Evolutionary conservation across 305 asterid genomes (phyloP), one percentile per base, ranked within the genome.

Genomic region (Coffea humblotiana): DNA sequence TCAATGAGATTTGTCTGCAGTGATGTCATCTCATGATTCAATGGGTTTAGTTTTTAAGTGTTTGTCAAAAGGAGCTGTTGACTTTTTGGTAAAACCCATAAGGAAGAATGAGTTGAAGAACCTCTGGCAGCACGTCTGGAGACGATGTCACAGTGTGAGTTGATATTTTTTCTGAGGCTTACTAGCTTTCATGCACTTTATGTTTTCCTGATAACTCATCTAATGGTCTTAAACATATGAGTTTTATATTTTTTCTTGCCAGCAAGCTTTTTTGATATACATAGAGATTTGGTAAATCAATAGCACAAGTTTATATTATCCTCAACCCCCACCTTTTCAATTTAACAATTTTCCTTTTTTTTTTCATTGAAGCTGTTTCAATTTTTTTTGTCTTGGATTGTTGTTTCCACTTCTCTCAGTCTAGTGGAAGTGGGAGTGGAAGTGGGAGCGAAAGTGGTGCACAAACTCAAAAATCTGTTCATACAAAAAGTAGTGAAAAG

Each of bases 121-220:
- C 70, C 88, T 88, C 75, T 86, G 90, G 91, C 91, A 84, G 82
- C 91, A 86, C 83, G 91, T 88, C 65, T 88, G 91, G 91, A 84
- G 91, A 71, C 84, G 82, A 79, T 87, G 90, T 74, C 90, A 87
- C 75, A 85, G 90, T 81, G 90, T 85, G 82, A 87, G 90, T 85
- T 60, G 48, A 67, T 47, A 43, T 82, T 72, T 64, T 63, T 2
- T 11, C 63, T 16, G 52, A 35, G 11, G 49, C 63, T 74, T 18
- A 70, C 66, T 51, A 21, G 12, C 37, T 71, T 74, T 74, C 7
- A 8, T 23, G 16, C 29, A 65, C 21, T 6, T 19, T 27, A 65
- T 4, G 9, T 27, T n/a, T n/a, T n/a, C 14, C 40, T 25, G 25
- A 4, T 4, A 64, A 8, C 16, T 23, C 6, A 60, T 13, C 12